A percentile compares a stretch with the other conserved stretches of the same genome.
phyloP scores from a whole-genome alignment of 495 filamentous ascomycete genomes.

The Hyaloscypha bicolor region DNA sequence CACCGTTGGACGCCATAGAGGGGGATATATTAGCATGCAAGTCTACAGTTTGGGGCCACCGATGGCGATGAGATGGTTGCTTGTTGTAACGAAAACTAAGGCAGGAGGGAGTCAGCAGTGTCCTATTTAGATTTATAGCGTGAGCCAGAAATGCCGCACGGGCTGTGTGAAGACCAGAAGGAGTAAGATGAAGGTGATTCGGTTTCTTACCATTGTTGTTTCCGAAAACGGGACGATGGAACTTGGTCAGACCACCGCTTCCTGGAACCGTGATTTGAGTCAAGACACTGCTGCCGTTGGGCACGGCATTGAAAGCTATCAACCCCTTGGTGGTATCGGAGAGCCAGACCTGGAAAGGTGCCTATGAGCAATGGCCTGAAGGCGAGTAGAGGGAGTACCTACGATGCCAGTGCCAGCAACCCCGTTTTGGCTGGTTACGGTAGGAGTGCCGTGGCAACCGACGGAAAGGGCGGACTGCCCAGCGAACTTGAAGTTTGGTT shows the following conservation, averaged over 20 bases:
- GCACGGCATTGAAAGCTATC: constrained; percentile 41
- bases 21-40: too few relatives aligned
- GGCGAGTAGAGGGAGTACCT: constrained; percentile 6
- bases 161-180: background rate
- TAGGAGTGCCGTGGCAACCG: constrained; percentile 42
- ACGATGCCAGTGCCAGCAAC: constrained; percentile 36
- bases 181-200: background rate
- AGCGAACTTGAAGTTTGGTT: constrained; percentile 29
- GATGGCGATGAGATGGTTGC: constrained; percentile 37
- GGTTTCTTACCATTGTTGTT: constrained; percentile 32
- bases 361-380: background rate
- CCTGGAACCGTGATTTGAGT: constrained; percentile 36
- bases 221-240: constrained; percentile 45
- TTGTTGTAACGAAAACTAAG: constrained; percentile 35
- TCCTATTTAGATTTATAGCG: background rate
- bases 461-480: constrained; percentile 33
- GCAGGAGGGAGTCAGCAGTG: background rate
- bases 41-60: constrained; percentile 34
- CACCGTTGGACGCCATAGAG: too few relatives aligned
- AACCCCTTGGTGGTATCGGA: constrained; percentile 44
- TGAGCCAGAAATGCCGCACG: background rate
- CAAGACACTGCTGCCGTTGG: constrained; percentile 34
- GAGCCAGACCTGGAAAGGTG: constrained; percentile 38
- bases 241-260: constrained; percentile 42
- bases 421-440: constrained; percentile 41